A percentile compares a stretch with the other conserved stretches of the same genome.
These are phyloP conservation scores for Vitis cinerea DNA, from an alignment of 164 flowering plant species.

Conservation along the genomic window DNA sequence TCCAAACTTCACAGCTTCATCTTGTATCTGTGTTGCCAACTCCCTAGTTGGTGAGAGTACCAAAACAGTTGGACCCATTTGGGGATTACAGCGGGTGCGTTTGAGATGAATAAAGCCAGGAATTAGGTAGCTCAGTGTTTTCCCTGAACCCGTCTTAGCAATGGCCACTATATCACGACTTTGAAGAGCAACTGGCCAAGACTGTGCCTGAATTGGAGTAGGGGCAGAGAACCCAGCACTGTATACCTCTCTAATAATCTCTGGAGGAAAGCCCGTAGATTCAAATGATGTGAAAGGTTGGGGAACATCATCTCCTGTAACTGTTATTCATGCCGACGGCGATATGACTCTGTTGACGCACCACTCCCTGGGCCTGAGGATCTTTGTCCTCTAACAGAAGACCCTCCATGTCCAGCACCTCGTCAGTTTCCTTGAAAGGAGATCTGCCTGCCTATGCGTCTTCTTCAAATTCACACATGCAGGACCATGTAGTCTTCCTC, in stretches of 20 bases:
- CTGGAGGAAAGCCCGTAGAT: constrained; percentile 78
- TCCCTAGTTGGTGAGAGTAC: constrained; percentile 93
- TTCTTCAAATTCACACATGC: constrained; percentile 31
- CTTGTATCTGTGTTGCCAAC: constrained; percentile 91
- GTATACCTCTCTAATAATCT: constrained; percentile 82
- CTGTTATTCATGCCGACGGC: constrained; percentile 76
- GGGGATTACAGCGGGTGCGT: constrained; percentile 47
- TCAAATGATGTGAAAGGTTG: constrained; percentile 79
- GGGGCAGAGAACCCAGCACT: constrained; percentile 86
- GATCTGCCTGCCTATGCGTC: constrained; percentile 65
- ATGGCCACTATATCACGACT: constrained; percentile 84
- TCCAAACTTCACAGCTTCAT: constrained; percentile 84
- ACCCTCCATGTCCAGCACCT: constrained; percentile 31
- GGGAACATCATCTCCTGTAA: constrained; percentile 71
- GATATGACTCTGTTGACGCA: constrained; percentile 57
- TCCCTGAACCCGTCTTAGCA: constrained; percentile 98
- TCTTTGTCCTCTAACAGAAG: constrained; percentile 33
- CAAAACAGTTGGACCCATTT: constrained; percentile 80
- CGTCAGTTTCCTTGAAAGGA: constrained; percentile 73
- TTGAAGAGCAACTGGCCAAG: constrained; percentile 88
- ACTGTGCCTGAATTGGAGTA: constrained; percentile 93
- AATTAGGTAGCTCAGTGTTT: constrained; percentile 81
- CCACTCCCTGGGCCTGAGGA: constrained; percentile 32
- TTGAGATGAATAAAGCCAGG: constrained; percentile 85
- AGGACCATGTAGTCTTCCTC: constrained; percentile 44